These are phyloP conservation scores for Beta lomatogona DNA, from an alignment of 179 eudicot species.

Conservation along the genomic window DNA sequence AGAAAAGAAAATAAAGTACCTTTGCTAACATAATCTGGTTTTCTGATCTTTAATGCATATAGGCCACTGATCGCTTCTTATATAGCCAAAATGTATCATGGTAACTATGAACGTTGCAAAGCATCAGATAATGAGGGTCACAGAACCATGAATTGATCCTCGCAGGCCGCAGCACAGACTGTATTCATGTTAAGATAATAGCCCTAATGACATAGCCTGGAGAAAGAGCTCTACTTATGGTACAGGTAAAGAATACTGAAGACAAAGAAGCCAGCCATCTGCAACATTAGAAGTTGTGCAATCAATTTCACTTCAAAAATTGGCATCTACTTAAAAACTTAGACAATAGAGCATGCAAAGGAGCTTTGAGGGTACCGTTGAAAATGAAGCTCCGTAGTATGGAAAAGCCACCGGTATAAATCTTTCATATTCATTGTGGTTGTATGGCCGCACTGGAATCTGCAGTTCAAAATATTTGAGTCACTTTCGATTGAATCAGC, in stretches of 20 bases:
- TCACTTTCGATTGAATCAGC: neutral
- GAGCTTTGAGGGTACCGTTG: constrained; percentile 50
- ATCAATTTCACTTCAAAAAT: neutral
- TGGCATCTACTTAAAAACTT: neutral
- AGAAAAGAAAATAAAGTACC: neutral
- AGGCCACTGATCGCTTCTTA: neutral
- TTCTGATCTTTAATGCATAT: neutral
- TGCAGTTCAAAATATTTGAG: constrained; percentile 36
- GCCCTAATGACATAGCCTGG: neutral
- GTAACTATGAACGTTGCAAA: neutral
- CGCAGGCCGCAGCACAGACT: constrained; percentile 1
- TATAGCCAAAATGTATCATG: constrained; percentile 2
- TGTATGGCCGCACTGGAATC: constrained; percentile 95
- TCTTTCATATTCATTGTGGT: constrained; percentile 88
- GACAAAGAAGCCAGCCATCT: constrained; percentile 41
- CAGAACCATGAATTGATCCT: neutral
- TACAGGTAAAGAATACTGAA: constrained; percentile 34
- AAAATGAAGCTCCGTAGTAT: constrained; percentile 86
- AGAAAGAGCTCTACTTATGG: constrained; percentile 30
- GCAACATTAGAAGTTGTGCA: constrained; percentile 17
- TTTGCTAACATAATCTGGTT: constrained; percentile 2
- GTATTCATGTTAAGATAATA: neutral
- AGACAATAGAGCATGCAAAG: too few relatives aligned
- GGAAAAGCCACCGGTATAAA: constrained; percentile 86
- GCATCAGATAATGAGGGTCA: neutral